phyloP scores from a whole-genome alignment of 768 basidiomycete genomes.

The Mycena haematopus region DNA sequence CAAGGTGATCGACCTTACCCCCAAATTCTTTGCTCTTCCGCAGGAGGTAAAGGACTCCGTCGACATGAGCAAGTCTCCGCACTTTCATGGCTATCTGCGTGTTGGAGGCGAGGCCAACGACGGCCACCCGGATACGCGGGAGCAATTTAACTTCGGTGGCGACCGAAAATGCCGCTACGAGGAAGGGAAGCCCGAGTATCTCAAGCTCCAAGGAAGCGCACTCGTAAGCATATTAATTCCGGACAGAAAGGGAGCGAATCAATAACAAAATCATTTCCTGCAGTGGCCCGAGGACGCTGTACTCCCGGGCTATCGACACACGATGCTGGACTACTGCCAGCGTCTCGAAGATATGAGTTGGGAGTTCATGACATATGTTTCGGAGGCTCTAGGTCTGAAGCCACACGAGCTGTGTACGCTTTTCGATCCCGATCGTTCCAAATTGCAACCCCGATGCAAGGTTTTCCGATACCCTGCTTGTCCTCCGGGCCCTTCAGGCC shows the following conservation, averaged over 20 bases:
- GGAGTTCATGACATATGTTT: conserved; percentile 41
- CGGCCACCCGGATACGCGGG: not conserved
- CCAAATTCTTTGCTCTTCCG: not conserved
- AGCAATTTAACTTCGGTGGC: not conserved
- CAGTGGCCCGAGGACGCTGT: conserved; percentile 24
- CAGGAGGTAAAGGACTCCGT: not conserved
- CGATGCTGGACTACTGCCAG: conserved; percentile 47
- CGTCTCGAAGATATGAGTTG: conserved; percentile 51
- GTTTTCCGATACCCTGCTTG: conserved; percentile 59
- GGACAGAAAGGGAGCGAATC: not conserved
- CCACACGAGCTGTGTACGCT: conserved; percentile 50
- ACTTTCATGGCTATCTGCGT: not conserved
- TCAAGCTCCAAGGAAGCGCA: conserved; percentile 56
- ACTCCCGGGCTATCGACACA: conserved; percentile 56
- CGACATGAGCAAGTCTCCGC: not conserved
- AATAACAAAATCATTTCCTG: not conserved
- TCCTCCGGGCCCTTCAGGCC: conserved; percentile 24
- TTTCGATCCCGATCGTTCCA: conserved; percentile 45
- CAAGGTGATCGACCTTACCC: not conserved
- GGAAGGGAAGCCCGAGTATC: conserved; percentile 53
- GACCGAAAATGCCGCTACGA: conserved; percentile 37
- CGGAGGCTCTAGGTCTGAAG: conserved; percentile 51
- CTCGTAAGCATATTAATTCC: conserved; percentile 48
- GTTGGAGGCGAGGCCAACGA: not conserved
- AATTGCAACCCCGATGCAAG: conserved; percentile 46